Base-by-base conservation (phyloP, 352 stramenopile genomes). In the Saprolegnia diclina region DNA sequence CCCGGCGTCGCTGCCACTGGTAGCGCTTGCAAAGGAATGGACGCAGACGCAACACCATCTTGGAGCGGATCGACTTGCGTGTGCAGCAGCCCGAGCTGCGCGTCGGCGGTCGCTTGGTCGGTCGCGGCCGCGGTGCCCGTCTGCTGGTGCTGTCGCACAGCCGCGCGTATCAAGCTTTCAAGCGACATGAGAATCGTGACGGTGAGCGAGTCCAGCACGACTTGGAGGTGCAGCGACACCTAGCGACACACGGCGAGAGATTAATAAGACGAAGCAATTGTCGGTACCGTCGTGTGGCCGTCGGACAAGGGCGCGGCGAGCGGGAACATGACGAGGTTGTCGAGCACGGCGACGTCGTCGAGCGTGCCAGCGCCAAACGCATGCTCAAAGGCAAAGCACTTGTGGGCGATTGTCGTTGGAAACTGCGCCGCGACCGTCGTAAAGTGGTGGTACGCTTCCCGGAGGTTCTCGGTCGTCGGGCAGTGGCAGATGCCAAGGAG, bases 371-470 rank as follows among this genome's bases (percentile, higher is more conserved):
- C 73, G 37, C 92, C 85, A 52, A 95, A 92, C 21, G 75, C 71
- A 68, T 91, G 83, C 66, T 95, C 85, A 61, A 95, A 95, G 24
- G 83, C 85, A 74, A 92, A 93, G 65, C 87, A 88, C 56, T 91
- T 90, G 21, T 90, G 81, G 55, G 93, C 71, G 40, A 95, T 73
- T 16, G 89, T 77, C n/a, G 77, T 79, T 0, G 79, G 80, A 48
- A 92, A 91, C 18, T 81, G 82, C 42, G 74, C 72, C 59, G 89
- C 79, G 22, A 81, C 86, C 53, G 81, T 74, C 66, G 82, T 76
- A 54, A 92, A 94, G 69, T 91, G 77, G 32, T 76, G 71, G 72
- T 89, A 85, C 1, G 85, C 85, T 40, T 78, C 75, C 21, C 73
- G 53, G 52, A 94, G 65, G 21, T 76, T 77, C 32, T 79, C 77